Evolutionary conservation across 306 rosid species (phyloP), one percentile per base, ranked within the genome.

Genomic region (Cucurbita pepo): DNA sequence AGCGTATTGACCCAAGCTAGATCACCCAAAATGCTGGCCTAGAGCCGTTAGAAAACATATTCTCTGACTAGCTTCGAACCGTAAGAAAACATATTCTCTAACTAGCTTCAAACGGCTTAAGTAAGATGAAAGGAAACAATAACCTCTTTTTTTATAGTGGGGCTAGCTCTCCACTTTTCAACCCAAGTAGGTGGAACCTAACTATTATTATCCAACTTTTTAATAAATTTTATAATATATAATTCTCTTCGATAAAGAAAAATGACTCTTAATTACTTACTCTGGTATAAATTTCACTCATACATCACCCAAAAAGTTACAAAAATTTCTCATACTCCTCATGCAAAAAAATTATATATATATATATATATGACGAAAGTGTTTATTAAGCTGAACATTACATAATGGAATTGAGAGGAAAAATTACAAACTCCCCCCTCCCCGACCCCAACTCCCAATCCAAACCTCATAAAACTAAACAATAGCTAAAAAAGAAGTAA

Each of bases 401-500:
- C 75, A 51, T n/a, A 30, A 70, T 45, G 3, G 54, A 30, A 30
- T 8, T 52, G 19, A 52, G 30, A 19, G 64, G 36, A 72, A 72
- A 71, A 37, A 72, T 13, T 51, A 53, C 75, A 70, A 34, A 9
- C 10, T 16, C 1, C 14, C 73, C 36, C 73, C 22, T 67, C 41
- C 48, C 56, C 1, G 30, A 21, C 22, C 22, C 22, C 22, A 21
- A 21, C 22, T 21, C 22, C 25, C 25, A 25, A 69, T 25, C 13
- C 25, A 47, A 47, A 19, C 21, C 48, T 21, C 21, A 69, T 11
- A 45, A 47, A 12, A 15, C 25, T 25, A 66, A 66, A 21, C 37
- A 70, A 80, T 66, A 5, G 34, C 66, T 45, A 79, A 79, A 81
- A 72, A 81, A 85, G 11, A 47, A 74, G 77, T 75, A 73, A 58